phyloP scores from a whole-genome alignment of 208 protist species.

The Trypanosoma cruzi region DNA sequence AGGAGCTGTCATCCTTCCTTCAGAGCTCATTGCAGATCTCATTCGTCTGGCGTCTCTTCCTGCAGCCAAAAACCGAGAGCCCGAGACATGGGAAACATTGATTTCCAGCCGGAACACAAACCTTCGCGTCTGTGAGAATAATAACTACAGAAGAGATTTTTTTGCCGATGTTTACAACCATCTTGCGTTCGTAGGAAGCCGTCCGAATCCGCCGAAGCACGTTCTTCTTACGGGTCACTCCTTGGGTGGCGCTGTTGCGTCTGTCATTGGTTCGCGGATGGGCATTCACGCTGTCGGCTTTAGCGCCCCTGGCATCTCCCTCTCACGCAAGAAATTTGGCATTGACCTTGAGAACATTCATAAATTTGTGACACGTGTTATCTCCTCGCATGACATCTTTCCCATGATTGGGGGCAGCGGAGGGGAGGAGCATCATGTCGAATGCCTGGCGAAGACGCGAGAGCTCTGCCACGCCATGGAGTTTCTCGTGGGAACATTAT shows the following conservation, averaged over 20 bases:
- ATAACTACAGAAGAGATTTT: conserved; percentile 82
- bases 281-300: conserved; percentile 72
- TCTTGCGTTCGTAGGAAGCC: conserved; percentile 48
- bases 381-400: conserved; percentile 78
- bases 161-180: conserved; percentile 81
- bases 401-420: conserved; percentile 58
- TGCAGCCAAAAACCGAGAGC: background rate
- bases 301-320: conserved; percentile 63
- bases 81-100: conserved; percentile 37
- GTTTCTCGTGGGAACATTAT: conserved; percentile 72
- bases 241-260: conserved; percentile 67
- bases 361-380: conserved; percentile 55
- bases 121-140: conserved; percentile 59
- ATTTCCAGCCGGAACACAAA: conserved; percentile 37
- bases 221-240: conserved; percentile 84
- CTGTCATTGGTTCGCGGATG: conserved; percentile 69
- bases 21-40: conserved; percentile 59
- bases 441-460: conserved; percentile 61
- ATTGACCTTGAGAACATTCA: conserved; percentile 46
- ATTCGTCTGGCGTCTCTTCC: conserved; percentile 60
- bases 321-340: conserved; percentile 59
- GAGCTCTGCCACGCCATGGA: conserved; percentile 87
- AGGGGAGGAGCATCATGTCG: conserved; percentile 75
- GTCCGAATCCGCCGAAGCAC: conserved; percentile 31
- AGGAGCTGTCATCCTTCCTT: conserved; percentile 54